Evolutionary conservation across 768 basidiomycete genomes (phyloP).

Genomic region (Mycena olivaceomarginata): DNA sequence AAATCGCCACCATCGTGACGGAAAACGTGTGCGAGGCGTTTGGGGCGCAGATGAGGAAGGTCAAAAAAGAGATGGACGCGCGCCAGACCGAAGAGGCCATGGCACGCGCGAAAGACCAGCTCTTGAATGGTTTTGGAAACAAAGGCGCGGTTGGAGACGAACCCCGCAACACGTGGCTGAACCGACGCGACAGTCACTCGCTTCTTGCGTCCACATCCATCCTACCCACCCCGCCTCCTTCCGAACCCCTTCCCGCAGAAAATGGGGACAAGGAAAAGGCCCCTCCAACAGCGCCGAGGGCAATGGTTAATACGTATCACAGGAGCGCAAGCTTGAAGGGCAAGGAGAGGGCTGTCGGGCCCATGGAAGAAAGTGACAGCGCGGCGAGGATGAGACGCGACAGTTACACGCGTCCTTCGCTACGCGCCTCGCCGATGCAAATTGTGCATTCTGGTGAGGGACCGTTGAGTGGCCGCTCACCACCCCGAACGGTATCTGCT

Average conservation of each 20-base stretch:
- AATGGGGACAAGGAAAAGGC: constrained; percentile 21
- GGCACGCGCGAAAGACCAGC: constrained; percentile 26
- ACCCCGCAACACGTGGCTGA: constrained; percentile 27
- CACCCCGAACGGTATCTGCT: constrained; percentile 18
- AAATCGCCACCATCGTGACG: constrained; percentile 33
- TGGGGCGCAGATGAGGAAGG: constrained; percentile 38
- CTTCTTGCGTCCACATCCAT: constrained; percentile 36
- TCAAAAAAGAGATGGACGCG: constrained; percentile 26
- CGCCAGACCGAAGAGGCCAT: constrained; percentile 19
- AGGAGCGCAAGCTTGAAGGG: constrained; percentile 35
- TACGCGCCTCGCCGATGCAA: constrained; percentile 17
- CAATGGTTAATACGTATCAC: constrained; percentile 10
- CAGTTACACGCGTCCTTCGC: constrained; percentile 4
- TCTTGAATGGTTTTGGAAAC: constrained; percentile 32
- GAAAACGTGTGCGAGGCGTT: constrained; percentile 25
- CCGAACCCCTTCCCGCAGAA: constrained; percentile 18
- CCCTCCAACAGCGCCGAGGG: constrained; percentile 33
- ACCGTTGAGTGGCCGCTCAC: constrained; percentile 2
- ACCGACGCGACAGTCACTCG: constrained; percentile 32
- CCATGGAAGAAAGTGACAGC: neutral
- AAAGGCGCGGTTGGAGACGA: constrained; percentile 8
- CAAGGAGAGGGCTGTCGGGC: constrained; percentile 35
- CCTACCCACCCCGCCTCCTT: constrained; percentile 36
- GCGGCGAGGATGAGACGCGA: constrained; percentile 6
- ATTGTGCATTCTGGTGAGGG: neutral